phyloP scores from a whole-genome alignment of 441 rosid species.

The Brassica hybrid region DNA sequence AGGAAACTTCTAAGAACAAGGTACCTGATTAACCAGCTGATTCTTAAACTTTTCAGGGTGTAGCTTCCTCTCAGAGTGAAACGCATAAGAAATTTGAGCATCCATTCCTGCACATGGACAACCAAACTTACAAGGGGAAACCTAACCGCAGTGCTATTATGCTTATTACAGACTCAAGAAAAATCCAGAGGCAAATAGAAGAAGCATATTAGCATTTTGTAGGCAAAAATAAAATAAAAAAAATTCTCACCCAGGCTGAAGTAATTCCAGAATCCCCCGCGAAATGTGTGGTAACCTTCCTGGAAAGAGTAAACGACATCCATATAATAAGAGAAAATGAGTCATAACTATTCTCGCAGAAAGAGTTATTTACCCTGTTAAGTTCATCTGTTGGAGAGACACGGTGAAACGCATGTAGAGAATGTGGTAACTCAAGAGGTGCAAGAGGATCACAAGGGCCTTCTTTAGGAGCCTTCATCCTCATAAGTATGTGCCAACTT shows the following conservation, averaged over 20 bases:
- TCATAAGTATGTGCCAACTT: constrained; percentile 94
- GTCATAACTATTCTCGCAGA: constrained; percentile 1
- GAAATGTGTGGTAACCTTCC: constrained; percentile 92
- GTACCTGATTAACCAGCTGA: constrained; percentile 91
- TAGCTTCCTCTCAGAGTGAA: constrained; percentile 91
- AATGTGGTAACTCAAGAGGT: constrained; percentile 69
- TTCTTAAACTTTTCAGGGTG: constrained; percentile 96
- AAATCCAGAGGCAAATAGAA: constrained; percentile 2
- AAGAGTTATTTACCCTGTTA: constrained; percentile 50
- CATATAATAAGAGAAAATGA: constrained; percentile 16
- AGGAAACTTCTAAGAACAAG: constrained; percentile 8
- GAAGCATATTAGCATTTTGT: background rate
- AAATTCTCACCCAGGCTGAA: constrained; percentile 82
- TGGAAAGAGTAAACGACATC: constrained; percentile 42
- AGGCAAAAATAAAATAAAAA: background rate
- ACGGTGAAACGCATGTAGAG: constrained; percentile 81
- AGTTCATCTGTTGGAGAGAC: constrained; percentile 75
- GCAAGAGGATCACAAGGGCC: too few species aligned
- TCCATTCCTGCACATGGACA: constrained; percentile 79
- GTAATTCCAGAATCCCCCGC: constrained; percentile 97
- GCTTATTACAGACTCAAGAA: background rate
- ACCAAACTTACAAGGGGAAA: constrained; percentile 16
- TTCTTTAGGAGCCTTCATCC: constrained; percentile 73
- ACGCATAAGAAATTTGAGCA: constrained; percentile 95
- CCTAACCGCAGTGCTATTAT: background rate